phyloP scores from a whole-genome alignment of 306 rosid species.

The Macrotyloma uniflorum region DNA sequence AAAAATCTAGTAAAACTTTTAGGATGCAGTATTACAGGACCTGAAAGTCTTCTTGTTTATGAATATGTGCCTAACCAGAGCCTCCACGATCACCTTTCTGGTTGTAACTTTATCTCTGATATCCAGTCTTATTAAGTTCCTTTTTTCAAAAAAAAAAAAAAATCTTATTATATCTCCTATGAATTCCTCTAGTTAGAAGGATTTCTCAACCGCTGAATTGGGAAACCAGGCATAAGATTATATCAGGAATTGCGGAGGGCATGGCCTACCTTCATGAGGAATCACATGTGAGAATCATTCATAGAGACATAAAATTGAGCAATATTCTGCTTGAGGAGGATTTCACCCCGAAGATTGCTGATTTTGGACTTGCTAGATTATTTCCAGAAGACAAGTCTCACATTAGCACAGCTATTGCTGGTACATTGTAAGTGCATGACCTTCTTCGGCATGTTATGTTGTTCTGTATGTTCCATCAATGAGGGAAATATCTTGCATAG shows the following conservation, averaged over 20 bases:
- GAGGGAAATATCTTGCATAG: neutral
- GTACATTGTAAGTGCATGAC: slow-evolving; percentile 43
- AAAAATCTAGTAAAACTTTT: slow-evolving; percentile 58
- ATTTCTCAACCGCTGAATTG: slow-evolving; percentile 36
- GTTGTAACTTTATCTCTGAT: slow-evolving; percentile 40
- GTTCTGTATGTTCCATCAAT: neutral
- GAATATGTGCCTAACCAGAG: slow-evolving; percentile 70
- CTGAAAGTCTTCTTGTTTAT: slow-evolving; percentile 78
- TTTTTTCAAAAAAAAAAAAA: neutral
- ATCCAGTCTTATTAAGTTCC: neutral
- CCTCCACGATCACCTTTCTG: slow-evolving; percentile 60
- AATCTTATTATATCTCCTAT: neutral
- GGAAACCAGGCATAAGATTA: slow-evolving; percentile 39
- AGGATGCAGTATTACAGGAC: slow-evolving; percentile 80
- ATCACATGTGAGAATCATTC: slow-evolving; percentile 62
- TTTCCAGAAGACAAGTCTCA: slow-evolving; percentile 51
- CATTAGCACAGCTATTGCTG: slow-evolving; percentile 49
- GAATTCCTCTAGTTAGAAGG: slow-evolving; percentile 25
- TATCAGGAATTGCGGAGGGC: slow-evolving; percentile 64
- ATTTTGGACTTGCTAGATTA: slow-evolving; percentile 79
- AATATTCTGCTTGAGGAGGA: slow-evolving; percentile 61
- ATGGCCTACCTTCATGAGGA: slow-evolving; percentile 72
- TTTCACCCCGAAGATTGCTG: slow-evolving; percentile 66
- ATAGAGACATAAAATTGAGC: slow-evolving; percentile 69
- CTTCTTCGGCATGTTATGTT: neutral